phyloP scores from a whole-genome alignment of 2,329 filamentous ascomycete genomes.

The Cytospora chrysosperma region DNA sequence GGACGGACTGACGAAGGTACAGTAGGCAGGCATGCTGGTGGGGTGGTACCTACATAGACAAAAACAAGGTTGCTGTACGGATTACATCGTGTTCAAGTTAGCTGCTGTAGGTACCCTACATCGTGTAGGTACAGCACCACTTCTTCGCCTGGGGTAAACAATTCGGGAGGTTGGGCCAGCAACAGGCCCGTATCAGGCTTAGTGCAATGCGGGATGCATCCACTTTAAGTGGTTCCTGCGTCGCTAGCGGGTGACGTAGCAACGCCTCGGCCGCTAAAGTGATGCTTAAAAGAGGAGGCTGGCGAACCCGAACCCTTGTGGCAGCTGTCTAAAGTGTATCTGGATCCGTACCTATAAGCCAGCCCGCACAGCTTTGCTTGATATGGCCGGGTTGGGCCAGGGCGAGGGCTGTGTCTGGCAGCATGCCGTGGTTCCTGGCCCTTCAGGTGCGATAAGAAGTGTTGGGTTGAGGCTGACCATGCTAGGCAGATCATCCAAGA shows the following conservation, averaged over 20 bases:
- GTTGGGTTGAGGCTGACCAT: no score
- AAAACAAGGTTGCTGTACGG: no score
- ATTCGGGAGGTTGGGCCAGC: constrained; percentile 21
- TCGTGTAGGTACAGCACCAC: background rate
- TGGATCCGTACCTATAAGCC: no score
- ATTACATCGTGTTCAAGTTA: no score
- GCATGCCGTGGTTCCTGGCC: background rate
- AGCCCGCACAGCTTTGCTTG: background rate
- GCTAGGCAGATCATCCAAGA: no score
- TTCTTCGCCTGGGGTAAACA: constrained; percentile 19
- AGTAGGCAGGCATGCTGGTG: no score
- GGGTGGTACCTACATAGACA: background rate
- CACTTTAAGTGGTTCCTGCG: constrained; percentile 22
- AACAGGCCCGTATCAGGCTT: constrained; percentile 8
- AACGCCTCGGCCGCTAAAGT: background rate
- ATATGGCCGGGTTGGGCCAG: no score
- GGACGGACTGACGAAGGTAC: no score
- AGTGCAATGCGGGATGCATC: constrained; percentile 9
- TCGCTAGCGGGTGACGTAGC: constrained; percentile 20
- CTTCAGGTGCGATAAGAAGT: no score
- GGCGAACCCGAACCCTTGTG: background rate
- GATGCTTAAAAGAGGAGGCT: background rate
- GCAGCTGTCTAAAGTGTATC: background rate
- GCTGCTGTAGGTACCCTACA: no score
- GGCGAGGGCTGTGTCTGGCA: background rate